Evolutionary conservation across 2,329 filamentous ascomycete genomes (phyloP), one percentile per base, ranked within the genome.

Genomic region (Sporothrix humicola): DNA sequence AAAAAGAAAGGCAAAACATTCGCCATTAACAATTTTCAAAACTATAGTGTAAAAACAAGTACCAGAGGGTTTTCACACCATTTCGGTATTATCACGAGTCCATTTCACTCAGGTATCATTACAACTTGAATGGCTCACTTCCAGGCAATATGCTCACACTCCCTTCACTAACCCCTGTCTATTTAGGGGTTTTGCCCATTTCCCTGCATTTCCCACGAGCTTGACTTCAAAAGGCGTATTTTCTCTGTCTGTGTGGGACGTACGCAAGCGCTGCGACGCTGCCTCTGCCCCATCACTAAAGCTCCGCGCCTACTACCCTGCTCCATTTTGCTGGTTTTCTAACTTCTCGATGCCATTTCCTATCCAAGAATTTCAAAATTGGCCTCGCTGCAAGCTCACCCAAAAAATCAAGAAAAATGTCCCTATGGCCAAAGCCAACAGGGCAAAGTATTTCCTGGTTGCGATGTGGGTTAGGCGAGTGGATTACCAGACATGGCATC

Each of bases 191-290:
- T 56, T 10, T 31, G 37, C 17, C 23, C 17, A 9, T 63, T 46
- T 42, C 59, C 59, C 59, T 65, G n/a, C 59, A 20, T 23, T 2
- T 44, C 10, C 59, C 9, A 31, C 17, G 17, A 23, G 59, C 37
- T 65, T 65, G 37, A 20, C 59, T 13, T 65, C 46, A 37, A 37
- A 37, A 37, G 31, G 31, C 31, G 5, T 20, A n/a, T 26, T 20
- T 26, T 1, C 23, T 23, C 17, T 46, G 6, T 7, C 23, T n/a
- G n/a, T 46, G 37, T 65, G 59, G 59, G 37, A 46, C 37, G 37
- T 37, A 42, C 59, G 37, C 59, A 46, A 65, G 37, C 59, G 59
- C 37, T 65, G 59, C n/a, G n/a, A 65, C 59, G 12, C 37, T 65
- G 37, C 37, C 59, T 46, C 42, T 13, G 37, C 59, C 59, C 59